These are phyloP conservation scores for Penicillium digitatum DNA, from an alignment of 2,329 filamentous ascomycete species.

Conservation along the genomic window DNA sequence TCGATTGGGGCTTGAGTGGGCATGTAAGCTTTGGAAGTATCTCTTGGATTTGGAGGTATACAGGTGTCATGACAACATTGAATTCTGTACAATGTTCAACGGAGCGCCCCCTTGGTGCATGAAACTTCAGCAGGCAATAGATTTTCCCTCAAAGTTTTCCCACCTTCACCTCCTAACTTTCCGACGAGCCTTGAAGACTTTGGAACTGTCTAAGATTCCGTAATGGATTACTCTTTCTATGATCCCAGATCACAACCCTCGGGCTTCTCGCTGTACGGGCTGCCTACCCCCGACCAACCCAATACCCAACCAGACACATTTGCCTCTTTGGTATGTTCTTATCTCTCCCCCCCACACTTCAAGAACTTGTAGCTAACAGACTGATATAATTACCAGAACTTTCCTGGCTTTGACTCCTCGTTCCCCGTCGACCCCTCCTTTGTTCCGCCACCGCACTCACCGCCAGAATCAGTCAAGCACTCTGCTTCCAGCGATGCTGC, in stretches of 20 bases:
- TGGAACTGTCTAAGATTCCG: neutral
- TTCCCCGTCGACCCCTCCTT: conserved; percentile 37
- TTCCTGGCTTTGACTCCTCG: conserved; percentile 38
- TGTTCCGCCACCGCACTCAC: conserved; percentile 34
- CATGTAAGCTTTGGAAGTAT: neutral
- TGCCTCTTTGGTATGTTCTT: neutral
- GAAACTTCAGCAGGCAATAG: neutral
- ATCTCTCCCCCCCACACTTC: neutral
- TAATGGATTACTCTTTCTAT: conserved; percentile 59
- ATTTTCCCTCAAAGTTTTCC: neutral
- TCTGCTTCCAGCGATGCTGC: conserved; percentile 29
- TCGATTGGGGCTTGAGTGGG: neutral
- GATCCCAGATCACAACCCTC: conserved; percentile 38
- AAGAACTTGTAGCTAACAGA: conserved; percentile 1
- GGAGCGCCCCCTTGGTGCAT: neutral
- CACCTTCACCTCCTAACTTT: neutral
- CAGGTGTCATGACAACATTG: neutral
- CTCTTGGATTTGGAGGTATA: neutral
- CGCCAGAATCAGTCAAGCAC: conserved; percentile 36
- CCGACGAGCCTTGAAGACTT: neutral
- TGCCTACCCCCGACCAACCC: conserved; percentile 43
- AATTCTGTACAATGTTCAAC: neutral
- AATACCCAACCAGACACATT: conserved; percentile 40
- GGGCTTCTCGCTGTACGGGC: conserved; percentile 47
- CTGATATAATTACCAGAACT: conserved; percentile 36